Evolutionary conservation across 768 basidiomycete genomes (phyloP), one percentile per base, ranked within the genome.

Genomic region (Hygrophorus pudorinus): DNA sequence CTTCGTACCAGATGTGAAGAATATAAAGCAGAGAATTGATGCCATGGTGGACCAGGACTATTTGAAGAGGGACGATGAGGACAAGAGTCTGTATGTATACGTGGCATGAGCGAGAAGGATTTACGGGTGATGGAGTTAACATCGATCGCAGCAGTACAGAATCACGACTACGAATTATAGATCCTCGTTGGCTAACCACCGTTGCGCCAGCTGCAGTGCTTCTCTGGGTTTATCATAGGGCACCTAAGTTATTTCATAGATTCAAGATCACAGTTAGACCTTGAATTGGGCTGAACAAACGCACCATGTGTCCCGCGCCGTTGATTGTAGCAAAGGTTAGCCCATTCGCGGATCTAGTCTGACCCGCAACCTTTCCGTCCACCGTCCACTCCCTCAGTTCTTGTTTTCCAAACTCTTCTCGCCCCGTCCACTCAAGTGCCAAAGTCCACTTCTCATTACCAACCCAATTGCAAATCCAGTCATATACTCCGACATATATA

Each of bases 31-130:
- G 58, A 70, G 87, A 46, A 78, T 96, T 51, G 81, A 84, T 53
- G 71, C 72, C 31, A 61, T 96, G 50, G 86, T 96, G 43, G 92
- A 96, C 51, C 68, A 73, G 48, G 88, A 94, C 59, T 97, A 93
- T 64, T 55, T 96, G 65, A 74, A 76, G 61, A 71, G 93, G 45
- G 83, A 84, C 54, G 74, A 78, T 7, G 69, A 75, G 12, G 81
- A 89, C 53, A 78, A 67, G 65, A 80, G 78, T 50, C 65, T 73
- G 57, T 85, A 88, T 54, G 62, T 78, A 33, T 97, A 97, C 58
- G 70, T 94, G 14, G 91, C 92, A 4, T 88, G 62, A 58, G 35
- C 35, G 16, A 34, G 24, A 7, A 7, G 24, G 24, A 7, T 24
- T 24, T 7, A n/a, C n/a, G n/a, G n/a, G n/a, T n/a, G n/a, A n/a